Evolutionary conservation across 305 asterid genomes (phyloP), one percentile per base, ranked within the genome.

Genomic region (Stenogyne calaminthoides): DNA sequence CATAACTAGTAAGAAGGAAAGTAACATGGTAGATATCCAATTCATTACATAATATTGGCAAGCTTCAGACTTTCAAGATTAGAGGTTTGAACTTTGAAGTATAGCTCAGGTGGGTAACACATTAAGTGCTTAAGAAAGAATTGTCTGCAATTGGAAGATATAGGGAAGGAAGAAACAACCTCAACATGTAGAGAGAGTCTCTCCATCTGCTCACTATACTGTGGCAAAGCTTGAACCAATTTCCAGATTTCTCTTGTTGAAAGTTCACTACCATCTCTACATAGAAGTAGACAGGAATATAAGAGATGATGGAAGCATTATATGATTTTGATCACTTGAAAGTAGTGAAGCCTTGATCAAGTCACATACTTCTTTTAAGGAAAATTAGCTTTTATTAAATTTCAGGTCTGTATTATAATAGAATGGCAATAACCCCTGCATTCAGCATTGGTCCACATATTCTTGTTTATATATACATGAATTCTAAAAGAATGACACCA

Each of bases 161-260:
- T 68, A 49, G 37, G 71, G 70, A 78, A 76, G 71, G 67, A 72
- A 72, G 57, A 78, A 70, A 69, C 87, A 81, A 92, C 98, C 96
- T 86, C 97, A 70, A 90, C 96, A 74, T 92, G 98, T 60, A 82
- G 81, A 77, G 96, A 90, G 59, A 92, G 91, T 80, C 81, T 92
- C 79, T 92, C 97, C 90, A 87, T 90, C 84, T 84, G 89, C 80
- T 92, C 94, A 81, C 80, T 86, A 71, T 90, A 92, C 60, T 90
- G 96, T 27, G 97, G 96, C 83, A 92, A 87, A 62, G 97, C 89
- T 82, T 90, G 98, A 79, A 90, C 97, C 97, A 92, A 84, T 85
- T 90, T 92, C 88, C 84, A 96, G 77, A 92, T 71, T 78, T 90
- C 98, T 75, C 96, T 73, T 36, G 96, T 89, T 55, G 97, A 92